A percentile compares a stretch with the other conserved stretches of the same genome.
These are phyloP conservation scores for Acacia confusa DNA, from an alignment of 306 rosid species.

Conservation along the genomic window DNA sequence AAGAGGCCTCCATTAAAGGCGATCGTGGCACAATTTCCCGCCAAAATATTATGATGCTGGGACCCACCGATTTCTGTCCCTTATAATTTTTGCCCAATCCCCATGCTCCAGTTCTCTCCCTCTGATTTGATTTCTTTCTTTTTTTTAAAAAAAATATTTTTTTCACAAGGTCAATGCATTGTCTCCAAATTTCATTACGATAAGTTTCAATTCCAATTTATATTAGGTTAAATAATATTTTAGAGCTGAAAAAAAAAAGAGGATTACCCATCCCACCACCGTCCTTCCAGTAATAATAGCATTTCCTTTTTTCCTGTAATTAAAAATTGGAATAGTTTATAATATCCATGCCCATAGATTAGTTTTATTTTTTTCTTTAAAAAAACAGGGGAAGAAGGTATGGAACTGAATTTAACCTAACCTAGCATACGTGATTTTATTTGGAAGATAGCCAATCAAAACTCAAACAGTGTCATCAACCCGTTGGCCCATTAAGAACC, in stretches of 20 bases:
- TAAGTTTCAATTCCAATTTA: neutral
- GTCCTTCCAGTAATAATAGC: neutral
- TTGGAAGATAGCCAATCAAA: neutral
- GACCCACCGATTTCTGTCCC: neutral
- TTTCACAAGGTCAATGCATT: too few species aligned
- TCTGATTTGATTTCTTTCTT: too few species aligned
- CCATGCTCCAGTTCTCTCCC: neutral
- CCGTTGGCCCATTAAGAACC: neutral
- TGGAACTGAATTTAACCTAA: neutral
- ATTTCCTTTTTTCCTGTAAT: neutral
- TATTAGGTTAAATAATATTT: neutral
- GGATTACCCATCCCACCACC: neutral
- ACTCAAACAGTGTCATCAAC: neutral
- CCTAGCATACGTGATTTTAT: neutral
- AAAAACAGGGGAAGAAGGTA: neutral
- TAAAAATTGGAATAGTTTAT: neutral
- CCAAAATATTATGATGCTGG: neutral
- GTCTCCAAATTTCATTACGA: neutral
- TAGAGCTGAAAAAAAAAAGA: neutral
- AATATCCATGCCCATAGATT: neutral
- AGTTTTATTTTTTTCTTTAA: neutral
- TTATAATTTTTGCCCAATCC: neutral
- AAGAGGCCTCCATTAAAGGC: neutral
- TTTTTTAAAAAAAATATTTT: too few species aligned
- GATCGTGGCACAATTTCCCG: conserved; percentile 5